Evolutionary conservation across 2,329 filamentous ascomycete genomes (phyloP), one percentile per base, ranked within the genome.

Genomic region (Magnaporthales sp.): DNA sequence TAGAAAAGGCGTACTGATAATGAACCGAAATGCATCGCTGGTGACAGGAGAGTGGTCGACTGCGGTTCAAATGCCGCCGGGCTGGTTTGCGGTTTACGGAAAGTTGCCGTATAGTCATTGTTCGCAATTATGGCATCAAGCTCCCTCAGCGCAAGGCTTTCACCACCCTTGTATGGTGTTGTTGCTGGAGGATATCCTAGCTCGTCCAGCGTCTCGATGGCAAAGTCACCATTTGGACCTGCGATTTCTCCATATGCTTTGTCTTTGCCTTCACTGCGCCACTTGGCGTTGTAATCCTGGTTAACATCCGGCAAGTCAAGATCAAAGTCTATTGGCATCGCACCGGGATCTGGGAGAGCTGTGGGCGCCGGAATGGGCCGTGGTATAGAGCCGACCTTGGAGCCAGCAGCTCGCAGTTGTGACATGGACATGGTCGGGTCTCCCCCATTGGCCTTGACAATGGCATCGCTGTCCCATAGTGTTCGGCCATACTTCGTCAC

Each of bases 361-460:
- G 74, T 79, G 0, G 90, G 90, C 3, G 85, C 75, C 9, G 85
- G 80, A 30, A 91, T 80, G 0, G 90, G 89, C 67, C 81, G 80
- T 0, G 84, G 81, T 15, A 92, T 85, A 3, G 80, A 74, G 0
- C 89, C 89, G 30, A 91, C 76, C 72, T 88, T 89, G 51, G 81
- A 80, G 0, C 85, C 88, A 0, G 89, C 87, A 66, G 81, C 78
- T 71, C 89, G 83, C 0, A 93, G 82, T 73, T 92, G 89, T 1
- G 78, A 79, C 29, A 91, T 90, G 67, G 85, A 91, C 89, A 92
- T 92, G 1, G 89, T 91, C 1, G 91, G 89, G 72, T 89, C 89
- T 0, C 86, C 86, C 22, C 83, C 80, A 74, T 93, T 86, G 65
- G 84, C 80, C 64, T 83, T 80, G 7, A 92, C 88, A 32, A 93